phyloP scores from a whole-genome alignment of 2,329 filamentous ascomycete genomes.

The Colletotrichum gloeosporioides region DNA sequence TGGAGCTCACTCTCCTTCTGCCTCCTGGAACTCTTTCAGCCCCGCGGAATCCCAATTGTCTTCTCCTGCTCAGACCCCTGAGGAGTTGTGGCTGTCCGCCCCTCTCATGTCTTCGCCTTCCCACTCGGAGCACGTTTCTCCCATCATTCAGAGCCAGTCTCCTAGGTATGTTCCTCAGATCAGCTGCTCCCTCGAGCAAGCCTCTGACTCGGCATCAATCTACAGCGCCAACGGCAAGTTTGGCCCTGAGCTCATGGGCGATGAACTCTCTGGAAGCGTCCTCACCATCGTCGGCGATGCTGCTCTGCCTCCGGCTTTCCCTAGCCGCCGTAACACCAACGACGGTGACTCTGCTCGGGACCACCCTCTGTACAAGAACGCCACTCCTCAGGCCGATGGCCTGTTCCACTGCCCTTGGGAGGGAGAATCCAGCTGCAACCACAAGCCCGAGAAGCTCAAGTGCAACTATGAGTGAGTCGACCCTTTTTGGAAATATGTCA shows the following conservation, averaged over 20 bases:
- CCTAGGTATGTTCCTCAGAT: slow-evolving; percentile 53
- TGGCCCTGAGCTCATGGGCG: slow-evolving; percentile 24
- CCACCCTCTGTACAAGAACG: slow-evolving; percentile 75
- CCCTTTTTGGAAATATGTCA: neutral
- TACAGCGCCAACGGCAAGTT: slow-evolving; percentile 44
- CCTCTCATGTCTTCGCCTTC: slow-evolving; percentile 46
- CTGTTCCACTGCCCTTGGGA: slow-evolving; percentile 94
- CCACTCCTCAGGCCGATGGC: slow-evolving; percentile 70
- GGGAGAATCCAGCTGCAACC: slow-evolving; percentile 74
- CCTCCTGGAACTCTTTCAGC: slow-evolving; percentile 45
- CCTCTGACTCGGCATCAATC: slow-evolving; percentile 34
- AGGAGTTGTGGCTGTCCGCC: slow-evolving; percentile 31
- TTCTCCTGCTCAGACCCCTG: slow-evolving; percentile 18
- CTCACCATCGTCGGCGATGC: slow-evolving; percentile 38
- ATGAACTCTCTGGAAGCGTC: slow-evolving; percentile 21
- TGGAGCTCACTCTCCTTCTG: slow-evolving; percentile 54
- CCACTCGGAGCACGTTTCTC: slow-evolving; percentile 54
- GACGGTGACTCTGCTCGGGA: slow-evolving; percentile 66
- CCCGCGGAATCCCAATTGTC: slow-evolving; percentile 25
- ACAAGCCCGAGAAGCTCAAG: slow-evolving; percentile 95
- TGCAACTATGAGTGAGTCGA: slow-evolving; percentile 94
- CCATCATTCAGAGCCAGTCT: slow-evolving; percentile 54
- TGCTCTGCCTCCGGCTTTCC: slow-evolving; percentile 46
- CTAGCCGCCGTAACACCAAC: slow-evolving; percentile 51
- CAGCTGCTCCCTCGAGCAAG: slow-evolving; percentile 22